phyloP scores from a whole-genome alignment of 352 stramenopile species.

The Phytophthora sp. region DNA sequence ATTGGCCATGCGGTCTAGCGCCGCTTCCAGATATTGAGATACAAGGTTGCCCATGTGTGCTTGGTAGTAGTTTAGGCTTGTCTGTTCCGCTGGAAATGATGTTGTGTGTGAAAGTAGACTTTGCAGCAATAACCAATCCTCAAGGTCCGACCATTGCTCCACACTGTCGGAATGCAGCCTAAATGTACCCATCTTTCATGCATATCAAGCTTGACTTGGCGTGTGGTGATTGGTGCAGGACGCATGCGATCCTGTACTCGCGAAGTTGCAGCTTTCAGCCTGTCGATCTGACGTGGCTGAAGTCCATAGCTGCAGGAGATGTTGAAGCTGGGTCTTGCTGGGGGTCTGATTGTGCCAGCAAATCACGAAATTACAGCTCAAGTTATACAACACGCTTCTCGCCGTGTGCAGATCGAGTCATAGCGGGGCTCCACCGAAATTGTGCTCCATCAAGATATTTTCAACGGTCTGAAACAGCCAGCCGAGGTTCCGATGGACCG shows the following conservation, averaged over 20 bases:
- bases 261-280: background rate
- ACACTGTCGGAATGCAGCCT: background rate
- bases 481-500: conserved; percentile 50
- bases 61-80: background rate
- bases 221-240: conserved; percentile 23
- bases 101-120: conserved; percentile 9
- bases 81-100: conserved; percentile 1
- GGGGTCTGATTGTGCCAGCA: no score
- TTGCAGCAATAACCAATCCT: no score
- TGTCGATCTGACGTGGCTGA: conserved; percentile 8
- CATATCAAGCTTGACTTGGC: conserved; percentile 29
- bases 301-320: background rate
- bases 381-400: conserved; percentile 17
- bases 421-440: conserved; percentile 8
- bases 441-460: conserved; percentile 59
- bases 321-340: no score
- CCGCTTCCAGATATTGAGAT: conserved; percentile 34
- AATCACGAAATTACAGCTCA: background rate
- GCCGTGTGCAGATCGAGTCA: conserved; percentile 16
- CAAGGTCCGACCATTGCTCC: background rate
- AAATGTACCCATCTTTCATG: conserved; percentile 25
- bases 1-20: conserved; percentile 32
- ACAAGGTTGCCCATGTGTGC: conserved; percentile 41
- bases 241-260: conserved; percentile 1
- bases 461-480: conserved; percentile 60